Conservation (phyloP, 2,329 filamentous ascomycete species). For the Dactylellina haptotyla region DNA sequence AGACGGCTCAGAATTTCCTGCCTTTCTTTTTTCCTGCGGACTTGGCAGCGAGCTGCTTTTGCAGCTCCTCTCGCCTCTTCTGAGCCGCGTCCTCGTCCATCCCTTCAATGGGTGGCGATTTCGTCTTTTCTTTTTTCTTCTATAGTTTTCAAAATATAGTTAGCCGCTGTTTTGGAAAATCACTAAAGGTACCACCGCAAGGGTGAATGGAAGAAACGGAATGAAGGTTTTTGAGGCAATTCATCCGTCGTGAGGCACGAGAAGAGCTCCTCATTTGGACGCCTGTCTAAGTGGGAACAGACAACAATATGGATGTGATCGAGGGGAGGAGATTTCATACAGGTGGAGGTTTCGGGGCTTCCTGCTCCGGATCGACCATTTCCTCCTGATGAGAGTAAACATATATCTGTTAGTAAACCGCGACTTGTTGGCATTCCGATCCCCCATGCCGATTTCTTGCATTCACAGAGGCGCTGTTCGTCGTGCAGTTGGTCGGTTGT, state of each 20-base stretch:
- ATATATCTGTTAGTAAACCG: constrained; percentile 26
- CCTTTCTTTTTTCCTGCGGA: constrained; percentile 56
- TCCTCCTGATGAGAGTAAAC: constrained; percentile 42
- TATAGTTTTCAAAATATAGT: constrained; percentile 6
- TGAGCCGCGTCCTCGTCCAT: constrained; percentile 58
- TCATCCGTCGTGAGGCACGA: neutral
- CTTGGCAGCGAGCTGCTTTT: constrained; percentile 58
- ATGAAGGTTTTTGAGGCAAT: neutral
- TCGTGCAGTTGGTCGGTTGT: neutral
- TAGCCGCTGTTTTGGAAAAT: constrained; percentile 1
- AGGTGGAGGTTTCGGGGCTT: constrained; percentile 46
- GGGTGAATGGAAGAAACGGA: no score
- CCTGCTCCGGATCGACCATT: constrained; percentile 47
- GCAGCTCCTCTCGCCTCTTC: constrained; percentile 56
- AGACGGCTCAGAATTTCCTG: constrained; percentile 55
- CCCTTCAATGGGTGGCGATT: constrained; percentile 53
- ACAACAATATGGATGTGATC: constrained; percentile 1
- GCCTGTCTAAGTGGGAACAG: neutral
- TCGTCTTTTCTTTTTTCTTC: constrained; percentile 49
- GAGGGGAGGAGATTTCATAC: constrained; percentile 34
- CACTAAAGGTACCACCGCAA: neutral
- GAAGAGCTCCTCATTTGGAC: neutral
- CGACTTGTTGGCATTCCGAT: neutral
- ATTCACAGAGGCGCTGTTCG: neutral
- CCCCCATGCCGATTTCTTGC: neutral